Evolutionary conservation across 768 basidiomycete species (phyloP), one percentile per base, ranked within the genome.

Genomic region (Xerocomellus amylosporus): DNA sequence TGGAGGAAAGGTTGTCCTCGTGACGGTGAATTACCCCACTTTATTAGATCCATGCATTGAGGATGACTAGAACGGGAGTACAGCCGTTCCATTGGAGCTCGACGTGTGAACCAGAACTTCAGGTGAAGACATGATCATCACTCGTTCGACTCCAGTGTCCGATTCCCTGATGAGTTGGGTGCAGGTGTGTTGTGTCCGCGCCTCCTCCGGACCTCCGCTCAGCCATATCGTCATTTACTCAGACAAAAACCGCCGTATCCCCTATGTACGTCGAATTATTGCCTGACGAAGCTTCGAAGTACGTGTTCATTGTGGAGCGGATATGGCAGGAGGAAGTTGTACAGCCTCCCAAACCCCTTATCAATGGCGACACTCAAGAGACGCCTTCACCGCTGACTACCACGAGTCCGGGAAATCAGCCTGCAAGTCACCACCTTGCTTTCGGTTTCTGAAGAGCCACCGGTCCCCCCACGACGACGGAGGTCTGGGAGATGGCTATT

Each of bases 111-210:
- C 78, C 49, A 28, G 46, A 36, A 52, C 46, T 40, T 33, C 42
- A 46, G 38, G 46, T 48, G 10, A 46, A 53, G 44, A 26, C 53
- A 24, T 24, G 2, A 37, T 45, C 53, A 4, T 61, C 54, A 58
- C 64, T 69, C 31, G 65, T 46, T 40, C 38, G 47, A 30, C 28
- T 62, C 66, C 46, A 24, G 98, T 63, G 97, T 99, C 44, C 91
- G 97, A 47, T 99, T 98, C n/a, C n/a, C n/a, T 28, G 96, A 98
- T 70, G 98, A 98, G 76, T 98, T 98, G 73, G 97, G 94, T 72
- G 96, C 97, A 55, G 93, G 93, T 90, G 45, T 56, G 86, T 66
- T 33, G 24, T 68, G 43, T 75, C 74, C 55, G 58, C 59, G 56
- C 60, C 76, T 1, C 54, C 69, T 38, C 34, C 39, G 2, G 61